These are phyloP conservation scores for Penicillium antarcticum DNA, from an alignment of 495 filamentous ascomycete genomes.

Conservation along the genomic window DNA sequence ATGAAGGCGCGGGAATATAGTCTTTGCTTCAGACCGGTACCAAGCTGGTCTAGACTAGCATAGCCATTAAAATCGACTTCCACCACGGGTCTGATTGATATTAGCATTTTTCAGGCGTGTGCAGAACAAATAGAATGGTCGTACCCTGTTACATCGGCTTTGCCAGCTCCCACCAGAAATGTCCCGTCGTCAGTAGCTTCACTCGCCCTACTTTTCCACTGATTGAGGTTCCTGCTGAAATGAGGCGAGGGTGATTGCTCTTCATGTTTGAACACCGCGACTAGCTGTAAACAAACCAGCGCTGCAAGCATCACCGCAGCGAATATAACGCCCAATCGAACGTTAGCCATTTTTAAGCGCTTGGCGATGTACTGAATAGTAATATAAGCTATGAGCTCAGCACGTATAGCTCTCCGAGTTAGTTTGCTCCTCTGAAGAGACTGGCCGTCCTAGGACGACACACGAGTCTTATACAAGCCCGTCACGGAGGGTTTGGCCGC, in stretches of 20 bases:
- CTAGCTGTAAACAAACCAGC: conserved; percentile 30
- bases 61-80: conserved; percentile 93
- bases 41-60: conserved; percentile 80
- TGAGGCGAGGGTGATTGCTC: conserved; percentile 9
- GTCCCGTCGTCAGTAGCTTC: conserved; percentile 36
- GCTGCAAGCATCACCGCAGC: conserved; percentile 20
- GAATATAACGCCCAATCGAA: conserved; percentile 23
- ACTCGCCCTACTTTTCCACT: conserved; percentile 22
- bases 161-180: conserved; percentile 88
- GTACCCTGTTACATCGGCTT: conserved; percentile 92
- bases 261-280: conserved; percentile 19
- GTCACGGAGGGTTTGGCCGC: background rate
- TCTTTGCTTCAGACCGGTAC: conserved; percentile 83
- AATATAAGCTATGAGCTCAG: conserved; percentile 5
- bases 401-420: background rate
- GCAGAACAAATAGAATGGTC: background rate
- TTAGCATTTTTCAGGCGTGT: background rate
- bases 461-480: background rate
- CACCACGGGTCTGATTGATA: conserved; percentile 62
- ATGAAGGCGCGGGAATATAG: conserved; percentile 92
- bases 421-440: background rate
- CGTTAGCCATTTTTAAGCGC: conserved; percentile 25
- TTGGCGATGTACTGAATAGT: background rate
- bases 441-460: background rate
- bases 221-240: conserved; percentile 17